Base-by-base conservation (phyloP, 106 monocot genomes). In the Dendrobium catenatum region DNA sequence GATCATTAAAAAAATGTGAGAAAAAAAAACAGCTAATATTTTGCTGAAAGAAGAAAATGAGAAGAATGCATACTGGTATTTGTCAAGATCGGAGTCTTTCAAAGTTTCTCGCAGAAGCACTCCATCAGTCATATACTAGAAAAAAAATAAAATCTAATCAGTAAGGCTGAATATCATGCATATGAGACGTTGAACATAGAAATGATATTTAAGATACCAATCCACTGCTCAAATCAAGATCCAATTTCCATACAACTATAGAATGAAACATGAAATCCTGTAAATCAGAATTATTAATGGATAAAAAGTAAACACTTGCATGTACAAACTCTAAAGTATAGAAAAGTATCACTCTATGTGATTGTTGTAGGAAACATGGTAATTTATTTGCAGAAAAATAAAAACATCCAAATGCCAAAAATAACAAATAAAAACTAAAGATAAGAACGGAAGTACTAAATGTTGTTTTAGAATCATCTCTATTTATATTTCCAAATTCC, bases 51-150 rank as follows among this genome's bases (percentile, higher is more conserved):
- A 16, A 22, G 16, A 40, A 59, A 78, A 68, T 59, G 27, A 24
- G 19, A 37, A 51, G 26, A 61, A 80, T 85, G 61, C 81, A 73
- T 88, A 93, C 93, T 93, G 87, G 68, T 95, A 95, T 79, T 95
- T 95, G 80, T 96, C 93, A 82, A 96, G 93, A 84, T 96, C 95
- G 54, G 95, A 79, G 54, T 96, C 95, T 82, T 93, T 96, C 33
- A 93, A 67, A 75, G 95, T 93, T 90, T 96, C 96, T 70, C 89
- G 85, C 13, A 96, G 80, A 81, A 96, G 93, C 68, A 96, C 91
- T 26, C 95, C 95, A 88, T 96, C 95, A 24, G 96, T 93, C 96
- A 96, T 96, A 75, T 96, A 96, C 93, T 95, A 86, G 74, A 86
- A 67, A 83, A 83, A 15, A 17, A 43, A 0, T 31, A 74, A 74